These are phyloP conservation scores for Warburgia ugandensis DNA, from an alignment of 164 flowering plant genomes.

Conservation along the genomic window DNA sequence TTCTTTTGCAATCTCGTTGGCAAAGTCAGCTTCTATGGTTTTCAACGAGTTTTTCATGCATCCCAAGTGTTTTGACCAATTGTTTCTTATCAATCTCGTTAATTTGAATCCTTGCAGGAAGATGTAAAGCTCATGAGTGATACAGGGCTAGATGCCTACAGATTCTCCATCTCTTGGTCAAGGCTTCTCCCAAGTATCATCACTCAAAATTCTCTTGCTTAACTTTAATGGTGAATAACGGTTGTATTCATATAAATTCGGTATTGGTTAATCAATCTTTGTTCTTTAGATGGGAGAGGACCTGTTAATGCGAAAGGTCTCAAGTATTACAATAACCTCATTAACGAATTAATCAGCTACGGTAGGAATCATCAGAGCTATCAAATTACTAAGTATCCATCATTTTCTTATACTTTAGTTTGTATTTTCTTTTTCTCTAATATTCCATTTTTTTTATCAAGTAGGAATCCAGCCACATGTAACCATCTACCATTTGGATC, in stretches of 20 bases:
- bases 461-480: constrained; percentile 29
- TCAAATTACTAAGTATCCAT: not conserved
- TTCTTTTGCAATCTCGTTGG: too few species aligned
- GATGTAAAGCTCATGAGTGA: constrained; percentile 19
- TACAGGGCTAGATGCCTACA: constrained; percentile 12
- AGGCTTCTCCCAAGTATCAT: constrained; percentile 13
- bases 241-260: not conserved
- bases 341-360: constrained; percentile 12
- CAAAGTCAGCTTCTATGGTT: too few species aligned
- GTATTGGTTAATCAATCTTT: too few species aligned
- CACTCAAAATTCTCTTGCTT: too few species aligned
- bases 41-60: too few species aligned
- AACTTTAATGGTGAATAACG: too few species aligned
- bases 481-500: constrained; percentile 22
- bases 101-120: constrained; percentile 11
- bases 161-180: constrained; percentile 23
- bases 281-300: constrained; percentile 16
- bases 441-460: not conserved
- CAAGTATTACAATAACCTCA: constrained; percentile 15
- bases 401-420: not conserved
- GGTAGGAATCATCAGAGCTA: constrained; percentile 1
- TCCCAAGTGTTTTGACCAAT: too few species aligned
- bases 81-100: too few species aligned
- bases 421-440: not conserved
- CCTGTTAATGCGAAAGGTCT: constrained; percentile 13